Evolutionary conservation across 1,139 yeast genomes (phyloP), one percentile per base, ranked within the genome.

Genomic region (Suhomyces wounanorum): DNA sequence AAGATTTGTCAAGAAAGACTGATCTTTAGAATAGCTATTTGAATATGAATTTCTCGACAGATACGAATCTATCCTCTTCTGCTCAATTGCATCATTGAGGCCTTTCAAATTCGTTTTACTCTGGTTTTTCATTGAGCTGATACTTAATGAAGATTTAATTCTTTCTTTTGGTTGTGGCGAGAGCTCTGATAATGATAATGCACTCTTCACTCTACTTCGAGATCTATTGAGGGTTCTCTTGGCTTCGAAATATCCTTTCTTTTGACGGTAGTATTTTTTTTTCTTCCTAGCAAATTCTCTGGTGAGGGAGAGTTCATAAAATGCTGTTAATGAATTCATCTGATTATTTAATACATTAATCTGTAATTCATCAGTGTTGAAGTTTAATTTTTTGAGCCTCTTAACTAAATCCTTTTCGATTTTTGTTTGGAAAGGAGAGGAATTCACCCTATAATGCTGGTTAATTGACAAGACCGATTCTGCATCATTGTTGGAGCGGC

Each of bases 251-350:
- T 70, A 69, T 52, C 81, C 72, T 53, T 69, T 67, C 60, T 72
- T 75, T 39, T 71, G 72, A 25, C 62, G 64, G 47, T 68, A 56
- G 48, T 73, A 68, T 39, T 63, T 63, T 48, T 62, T 62, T 56
- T 70, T 73, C 63, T 75, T 76, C 50, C 68, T 69, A 17, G 65
- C 56, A 47, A 70, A 72, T 56, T 87, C 95, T 47, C 79, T 77
- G 38, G 89, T 92, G 17, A 89, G 70, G 13, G 87, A 69, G 13
- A 94, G 72, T 43, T 85, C 87, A 87, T 96, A 94, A 53, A 89
- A 77, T 0, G 96, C 97, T n/a, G 92, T 85, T 23, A 89, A 69
- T 0, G 91, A 76, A 64, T 89, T 96, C 70, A 91, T 85, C 51
- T 84, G 83, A 48, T 81, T 81, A 49, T 81, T 75, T 21, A 72